These are phyloP conservation scores for Colletotrichum eleusines DNA, from an alignment of 2,329 filamentous ascomycete species.

Conservation along the genomic window DNA sequence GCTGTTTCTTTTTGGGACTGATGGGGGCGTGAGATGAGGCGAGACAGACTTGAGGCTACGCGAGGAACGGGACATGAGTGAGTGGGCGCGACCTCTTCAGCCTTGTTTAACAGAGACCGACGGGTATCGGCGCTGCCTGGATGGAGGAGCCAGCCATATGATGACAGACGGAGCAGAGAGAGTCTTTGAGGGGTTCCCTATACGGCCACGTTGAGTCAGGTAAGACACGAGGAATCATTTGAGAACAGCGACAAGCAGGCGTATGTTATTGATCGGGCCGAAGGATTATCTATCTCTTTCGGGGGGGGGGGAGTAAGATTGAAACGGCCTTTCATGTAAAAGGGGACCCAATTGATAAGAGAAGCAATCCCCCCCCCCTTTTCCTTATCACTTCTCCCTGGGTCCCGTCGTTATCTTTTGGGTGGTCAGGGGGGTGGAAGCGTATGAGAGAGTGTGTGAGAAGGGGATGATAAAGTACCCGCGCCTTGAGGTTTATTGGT, in stretches of 20 bases:
- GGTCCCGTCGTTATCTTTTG: slow-evolving; percentile 19
- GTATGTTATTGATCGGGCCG: not conserved
- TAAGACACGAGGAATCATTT: no score
- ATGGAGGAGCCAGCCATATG: no score
- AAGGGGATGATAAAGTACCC: not conserved
- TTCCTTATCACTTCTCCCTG: not conserved
- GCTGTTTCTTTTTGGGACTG: not conserved
- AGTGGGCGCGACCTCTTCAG: no score
- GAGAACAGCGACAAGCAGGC: not conserved
- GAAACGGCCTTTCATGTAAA: no score
- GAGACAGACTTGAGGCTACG: not conserved
- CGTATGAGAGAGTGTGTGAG: not conserved
- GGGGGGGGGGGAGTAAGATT: no score
- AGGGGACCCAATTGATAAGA: no score
- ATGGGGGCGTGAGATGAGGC: not conserved
- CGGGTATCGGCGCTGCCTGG: no score
- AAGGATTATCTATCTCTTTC: not conserved
- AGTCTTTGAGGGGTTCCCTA: no score
- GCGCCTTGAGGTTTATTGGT: not conserved
- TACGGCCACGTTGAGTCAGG: no score
- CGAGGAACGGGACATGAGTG: not conserved
- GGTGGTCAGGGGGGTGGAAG: not conserved
- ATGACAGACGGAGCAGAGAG: not conserved
- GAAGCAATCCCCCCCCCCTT: not conserved
- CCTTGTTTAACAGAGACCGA: no score